Base-by-base conservation (phyloP, 2,329 filamentous ascomycete species). In the Cordyceps javanica region DNA sequence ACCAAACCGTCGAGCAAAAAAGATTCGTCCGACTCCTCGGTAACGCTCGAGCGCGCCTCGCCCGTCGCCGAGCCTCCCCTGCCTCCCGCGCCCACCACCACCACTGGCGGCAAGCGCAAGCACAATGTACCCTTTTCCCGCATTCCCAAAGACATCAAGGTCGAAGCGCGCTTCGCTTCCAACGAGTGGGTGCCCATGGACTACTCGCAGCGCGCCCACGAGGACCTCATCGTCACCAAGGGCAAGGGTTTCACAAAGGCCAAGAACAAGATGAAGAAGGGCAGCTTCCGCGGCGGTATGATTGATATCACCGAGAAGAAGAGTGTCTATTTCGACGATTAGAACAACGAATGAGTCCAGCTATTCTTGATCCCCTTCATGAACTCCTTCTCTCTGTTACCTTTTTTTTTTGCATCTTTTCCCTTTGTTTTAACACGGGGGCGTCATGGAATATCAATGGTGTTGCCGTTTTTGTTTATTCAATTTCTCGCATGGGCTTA, bases 181-280 rank as follows among this genome's bases (percentile, higher is more conserved):
- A 97, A 97, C 73, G 83, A 82, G 14, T 97, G 93, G 70, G 80
- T 90, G 11, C 80, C 86, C 23, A 91, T 97, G 70, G 87, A 89
- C 62, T 99, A 97, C 74, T 93, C 92, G 25, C 88, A 94, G 66
- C 86, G 86, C 65, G 95, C 95, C 9, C 90, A 92, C 69, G 83
- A 91, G 64, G 92, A 97, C 69, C 77, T 99, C 62, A 90, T 91
- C 50, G 83, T 96, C 39, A 97, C 93, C 32, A 90, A 88, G 71
- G 94, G 94, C 67, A 97, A 97, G 77, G 91, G 91, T 4, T 99
- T 99, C 75, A 97, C 93, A 60, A 99, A 99, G 80, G 94, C 97
- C 79, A 99, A 99, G 86, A 99, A 99, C 77, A 99, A 99, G 81
- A 94, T 91, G 82, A 92, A 91, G 81, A 82, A 86, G 65, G 94